phyloP scores from a whole-genome alignment of 805 yeast genomes.

The Yarrowia porcina region DNA sequence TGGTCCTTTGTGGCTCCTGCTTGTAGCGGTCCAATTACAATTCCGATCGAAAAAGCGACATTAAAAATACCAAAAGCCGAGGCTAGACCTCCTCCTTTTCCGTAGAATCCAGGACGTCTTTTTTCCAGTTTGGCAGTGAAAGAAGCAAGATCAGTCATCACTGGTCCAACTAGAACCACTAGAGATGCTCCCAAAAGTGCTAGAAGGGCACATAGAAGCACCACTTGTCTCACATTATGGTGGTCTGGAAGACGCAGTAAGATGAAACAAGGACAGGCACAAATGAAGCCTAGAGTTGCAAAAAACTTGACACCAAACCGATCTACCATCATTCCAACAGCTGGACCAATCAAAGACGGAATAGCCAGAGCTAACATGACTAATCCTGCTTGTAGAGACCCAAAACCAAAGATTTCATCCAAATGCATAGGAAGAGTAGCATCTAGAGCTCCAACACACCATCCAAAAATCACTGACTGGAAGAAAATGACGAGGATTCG shows the following conservation, averaged over 20 bases:
- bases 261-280: slow-evolving; percentile 21
- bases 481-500: slow-evolving; percentile 32
- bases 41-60: slow-evolving; percentile 37
- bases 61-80: slow-evolving; percentile 39
- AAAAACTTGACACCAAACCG: slow-evolving; percentile 34
- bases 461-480: slow-evolving; percentile 34
- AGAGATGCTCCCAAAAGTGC: slow-evolving; percentile 33
- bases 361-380: slow-evolving; percentile 37
- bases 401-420: slow-evolving; percentile 34
- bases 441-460: slow-evolving; percentile 38
- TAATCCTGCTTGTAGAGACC: slow-evolving; percentile 36
- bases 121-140: slow-evolving; percentile 32
- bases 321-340: slow-evolving; percentile 34
- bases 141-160: slow-evolving; percentile 36
- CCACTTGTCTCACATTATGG: slow-evolving; percentile 32
- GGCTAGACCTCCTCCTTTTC: slow-evolving; percentile 37
- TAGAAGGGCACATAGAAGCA: slow-evolving; percentile 35
- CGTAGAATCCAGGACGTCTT: slow-evolving; percentile 35
- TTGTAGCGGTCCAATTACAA: slow-evolving; percentile 38
- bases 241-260: slow-evolving; percentile 35
- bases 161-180: slow-evolving; percentile 32
- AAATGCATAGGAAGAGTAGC: slow-evolving; percentile 38
- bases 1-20: slow-evolving; percentile 33
- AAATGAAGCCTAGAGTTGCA: slow-evolving; percentile 32
- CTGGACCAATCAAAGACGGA: slow-evolving; percentile 36